phyloP scores from a whole-genome alignment of 257 asterid genomes.

The Lycium barbarum region DNA sequence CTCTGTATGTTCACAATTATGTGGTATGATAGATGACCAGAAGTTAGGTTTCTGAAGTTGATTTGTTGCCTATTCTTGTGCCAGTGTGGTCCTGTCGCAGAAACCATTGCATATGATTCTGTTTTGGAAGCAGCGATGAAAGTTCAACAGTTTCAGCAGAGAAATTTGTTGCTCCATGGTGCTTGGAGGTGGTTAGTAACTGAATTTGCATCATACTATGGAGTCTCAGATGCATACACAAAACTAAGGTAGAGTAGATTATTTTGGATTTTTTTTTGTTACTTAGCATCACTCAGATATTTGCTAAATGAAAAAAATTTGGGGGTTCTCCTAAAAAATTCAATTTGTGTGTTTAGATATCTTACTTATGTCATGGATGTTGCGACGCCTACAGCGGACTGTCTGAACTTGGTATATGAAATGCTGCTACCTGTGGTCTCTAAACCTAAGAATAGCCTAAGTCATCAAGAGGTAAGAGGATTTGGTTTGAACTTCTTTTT shows the following conservation, averaged over 20 bases:
- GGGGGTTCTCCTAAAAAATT: constrained; percentile 15
- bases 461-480: constrained; percentile 92
- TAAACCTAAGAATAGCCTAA: constrained; percentile 63
- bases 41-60: constrained; percentile 24
- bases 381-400: constrained; percentile 94
- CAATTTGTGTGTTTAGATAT: constrained; percentile 54
- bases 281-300: background rate
- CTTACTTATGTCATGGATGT: constrained; percentile 96
- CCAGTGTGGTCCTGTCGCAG: constrained; percentile 85
- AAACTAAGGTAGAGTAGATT: constrained; percentile 61
- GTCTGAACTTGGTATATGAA: constrained; percentile 77
- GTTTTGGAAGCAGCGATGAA: constrained; percentile 95
- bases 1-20: background rate
- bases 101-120: constrained; percentile 89
- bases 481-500: background rate
- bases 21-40: constrained; percentile 16
- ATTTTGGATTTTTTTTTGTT: constrained; percentile 11
- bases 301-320: background rate
- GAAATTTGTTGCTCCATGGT: constrained; percentile 75
- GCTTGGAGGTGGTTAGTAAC: constrained; percentile 87
- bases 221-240: constrained; percentile 94
- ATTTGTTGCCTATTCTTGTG: constrained; percentile 27
- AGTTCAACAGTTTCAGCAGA: constrained; percentile 76
- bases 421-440: constrained; percentile 79
- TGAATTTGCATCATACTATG: constrained; percentile 85